phyloP scores from a whole-genome alignment of 2,329 filamentous ascomycete genomes.

The Xylaria sp. region DNA sequence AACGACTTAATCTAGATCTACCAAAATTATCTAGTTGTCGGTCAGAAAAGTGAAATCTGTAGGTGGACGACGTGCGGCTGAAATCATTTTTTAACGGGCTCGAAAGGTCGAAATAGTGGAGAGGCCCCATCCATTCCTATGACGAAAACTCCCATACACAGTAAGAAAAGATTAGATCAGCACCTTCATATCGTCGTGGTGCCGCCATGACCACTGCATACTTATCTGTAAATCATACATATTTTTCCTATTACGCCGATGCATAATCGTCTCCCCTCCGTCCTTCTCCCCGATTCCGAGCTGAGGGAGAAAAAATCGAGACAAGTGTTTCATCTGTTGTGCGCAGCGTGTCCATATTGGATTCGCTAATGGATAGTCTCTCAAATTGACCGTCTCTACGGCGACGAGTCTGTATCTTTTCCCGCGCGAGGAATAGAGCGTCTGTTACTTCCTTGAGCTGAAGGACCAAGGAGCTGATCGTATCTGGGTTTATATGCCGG shows the following conservation, averaged over 20 bases:
- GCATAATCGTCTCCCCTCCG: background rate
- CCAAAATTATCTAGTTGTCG: background rate
- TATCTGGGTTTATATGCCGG: conserved; percentile 39
- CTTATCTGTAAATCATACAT: background rate
- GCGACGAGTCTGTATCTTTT: background rate
- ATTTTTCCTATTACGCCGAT: background rate
- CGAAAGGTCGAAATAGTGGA: background rate
- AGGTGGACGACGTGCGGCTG: background rate
- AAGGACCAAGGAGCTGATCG: conserved; percentile 39
- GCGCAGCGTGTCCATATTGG: conserved; percentile 20
- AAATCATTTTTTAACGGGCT: background rate
- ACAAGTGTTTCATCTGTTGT: conserved; percentile 26
- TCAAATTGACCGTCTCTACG: conserved; percentile 19
- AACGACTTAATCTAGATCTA: background rate
- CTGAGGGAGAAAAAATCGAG: conserved; percentile 28
- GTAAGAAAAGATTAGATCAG: background rate
- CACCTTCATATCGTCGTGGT: conserved; percentile 1
- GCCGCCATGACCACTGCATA: background rate
- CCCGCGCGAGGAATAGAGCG: conserved; percentile 31
- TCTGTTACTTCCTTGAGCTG: conserved; percentile 40
- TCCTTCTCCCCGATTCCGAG: background rate
- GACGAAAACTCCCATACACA: background rate
- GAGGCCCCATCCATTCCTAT: background rate
- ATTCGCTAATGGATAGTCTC: conserved; percentile 1
- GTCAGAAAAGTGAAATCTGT: background rate